Base-by-base conservation (phyloP, 495 filamentous ascomycete species). In the Aspergillus carlsbadensis region DNA sequence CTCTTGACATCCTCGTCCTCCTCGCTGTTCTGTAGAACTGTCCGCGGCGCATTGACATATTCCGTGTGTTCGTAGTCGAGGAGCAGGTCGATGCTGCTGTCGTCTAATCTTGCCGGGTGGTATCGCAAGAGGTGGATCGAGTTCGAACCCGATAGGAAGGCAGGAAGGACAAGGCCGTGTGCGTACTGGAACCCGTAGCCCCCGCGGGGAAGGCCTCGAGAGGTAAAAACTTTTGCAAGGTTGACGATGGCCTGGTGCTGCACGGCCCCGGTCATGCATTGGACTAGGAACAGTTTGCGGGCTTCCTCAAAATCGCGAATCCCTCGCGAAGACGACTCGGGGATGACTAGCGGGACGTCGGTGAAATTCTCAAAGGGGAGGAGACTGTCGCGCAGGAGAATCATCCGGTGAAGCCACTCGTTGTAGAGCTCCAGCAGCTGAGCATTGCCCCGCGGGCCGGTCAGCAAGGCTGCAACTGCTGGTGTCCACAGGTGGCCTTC, bases 21-120 rank as follows among this genome's bases (percentile, higher is more conserved):
- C 10, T 51, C 48, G 17, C 48, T 50, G 7, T 50, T 18, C 2
- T 33, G 18, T 5, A 51, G 48, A 17, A 51, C 33, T 0, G 48
- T 51, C 1, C 34, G 48, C 20, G 48, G 48, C 0, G 48, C 48
- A 20, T 51, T 51, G 11, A 51, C 15, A 8, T 51, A 51, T 20
- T 51, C 48, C 48, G 24, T 51, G 18, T 51, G 48, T 20, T 51
- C 48, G 33, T 51, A 51, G 20, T 51, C 48, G 13, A 51, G 48
- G 17, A 51, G 48, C 10, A 51, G 33, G 18, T 51, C 48, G 1
- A 51, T 20, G 8, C 35, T 34, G 5, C 31, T 37, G 48, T 51
- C 48, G 22, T 51, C 48, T 15, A 51, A 34, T 1, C 48, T 15
- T 2, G 48, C 48, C 7, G 48, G 48, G 48, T 51, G 48, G 48